Evolutionary conservation across 768 basidiomycete species (phyloP).

Genomic region (Podaxis sp.): DNA sequence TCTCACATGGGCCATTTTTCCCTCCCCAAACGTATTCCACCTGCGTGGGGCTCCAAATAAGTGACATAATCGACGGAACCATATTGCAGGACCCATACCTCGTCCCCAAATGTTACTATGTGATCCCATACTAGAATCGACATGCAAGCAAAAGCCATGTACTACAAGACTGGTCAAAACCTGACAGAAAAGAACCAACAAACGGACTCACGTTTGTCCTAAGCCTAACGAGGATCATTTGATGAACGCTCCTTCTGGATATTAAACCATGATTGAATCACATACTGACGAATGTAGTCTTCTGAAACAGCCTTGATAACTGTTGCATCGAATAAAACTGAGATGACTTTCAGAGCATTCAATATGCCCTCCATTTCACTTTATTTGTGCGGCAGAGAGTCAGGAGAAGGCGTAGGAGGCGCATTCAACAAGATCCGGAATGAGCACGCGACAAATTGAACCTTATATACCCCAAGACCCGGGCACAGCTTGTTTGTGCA

Average conservation of each 20-base stretch:
- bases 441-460: not conserved
- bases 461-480: not conserved
- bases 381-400: not conserved
- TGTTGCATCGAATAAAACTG: not conserved
- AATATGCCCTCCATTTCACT: not conserved
- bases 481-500: not conserved
- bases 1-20: slow-evolving; percentile 39
- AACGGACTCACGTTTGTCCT: not conserved
- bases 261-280: not conserved
- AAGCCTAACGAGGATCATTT: not conserved
- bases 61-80: not conserved
- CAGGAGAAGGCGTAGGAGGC: not conserved
- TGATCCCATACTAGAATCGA: slow-evolving; percentile 54
- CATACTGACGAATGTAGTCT: not conserved
- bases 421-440: not conserved
- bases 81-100: slow-evolving; percentile 16
- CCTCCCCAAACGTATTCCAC: slow-evolving; percentile 52
- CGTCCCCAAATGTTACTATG: slow-evolving; percentile 44
- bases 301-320: not conserved
- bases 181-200: not conserved
- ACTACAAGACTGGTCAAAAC: slow-evolving; percentile 25
- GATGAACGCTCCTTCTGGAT: not conserved
- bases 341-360: not conserved
- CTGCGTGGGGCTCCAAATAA: not conserved
- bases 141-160: slow-evolving; percentile 47